phyloP scores from a whole-genome alignment of 208 protist genomes.

The Crithidia mellificae region DNA sequence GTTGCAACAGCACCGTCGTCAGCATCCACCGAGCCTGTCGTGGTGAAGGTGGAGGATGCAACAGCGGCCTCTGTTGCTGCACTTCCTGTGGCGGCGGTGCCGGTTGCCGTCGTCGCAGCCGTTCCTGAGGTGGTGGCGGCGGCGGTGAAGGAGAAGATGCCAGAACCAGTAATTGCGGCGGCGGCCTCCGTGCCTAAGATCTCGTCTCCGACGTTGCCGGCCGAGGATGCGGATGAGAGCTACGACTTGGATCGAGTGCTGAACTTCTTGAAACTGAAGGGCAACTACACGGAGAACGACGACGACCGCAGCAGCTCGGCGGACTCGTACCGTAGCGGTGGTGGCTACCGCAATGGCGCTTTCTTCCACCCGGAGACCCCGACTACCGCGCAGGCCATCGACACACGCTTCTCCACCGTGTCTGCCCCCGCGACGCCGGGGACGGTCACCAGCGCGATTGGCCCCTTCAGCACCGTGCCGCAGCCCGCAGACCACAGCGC shows the following conservation, averaged over 20 bases:
- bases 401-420: background rate
- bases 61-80: background rate
- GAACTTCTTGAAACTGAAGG: slow-evolving; percentile 27
- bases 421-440: background rate
- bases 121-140: too few species aligned
- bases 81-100: too few species aligned
- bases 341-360: slow-evolving; percentile 6
- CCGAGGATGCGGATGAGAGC: slow-evolving; percentile 20
- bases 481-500: background rate
- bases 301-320: slow-evolving; percentile 17
- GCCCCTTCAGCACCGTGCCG: slow-evolving; percentile 14
- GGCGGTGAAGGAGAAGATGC: background rate
- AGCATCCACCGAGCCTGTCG: too few species aligned
- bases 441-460: background rate
- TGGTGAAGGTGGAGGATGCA: background rate
- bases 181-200: background rate
- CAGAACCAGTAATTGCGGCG: background rate
- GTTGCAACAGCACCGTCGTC: background rate
- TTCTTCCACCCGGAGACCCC: slow-evolving; percentile 19
- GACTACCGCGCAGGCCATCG: background rate
- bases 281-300: slow-evolving; percentile 17
- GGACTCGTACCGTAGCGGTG: background rate
- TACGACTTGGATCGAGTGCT: slow-evolving; percentile 34
- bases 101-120: too few species aligned
- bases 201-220: background rate